Conservation (phyloP, 2,329 filamentous ascomycete species). For the Epichloe gansuensis region DNA sequence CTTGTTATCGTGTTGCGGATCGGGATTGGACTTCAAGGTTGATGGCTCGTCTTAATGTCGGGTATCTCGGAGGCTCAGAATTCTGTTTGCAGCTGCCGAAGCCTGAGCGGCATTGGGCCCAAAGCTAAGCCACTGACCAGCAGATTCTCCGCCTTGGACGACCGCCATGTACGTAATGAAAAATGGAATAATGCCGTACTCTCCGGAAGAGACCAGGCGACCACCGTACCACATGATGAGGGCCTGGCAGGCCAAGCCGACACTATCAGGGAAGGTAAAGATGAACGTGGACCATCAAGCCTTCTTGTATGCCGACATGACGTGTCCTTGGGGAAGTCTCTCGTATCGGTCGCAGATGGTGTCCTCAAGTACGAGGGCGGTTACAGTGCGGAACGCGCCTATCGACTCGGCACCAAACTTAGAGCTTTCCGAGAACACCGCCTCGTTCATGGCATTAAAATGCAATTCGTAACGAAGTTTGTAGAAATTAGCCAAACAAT, state of each 20-base stretch:
- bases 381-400: conserved; percentile 27
- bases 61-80: conserved; percentile 32
- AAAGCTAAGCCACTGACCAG: conserved; percentile 30
- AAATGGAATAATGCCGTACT: conserved; percentile 40
- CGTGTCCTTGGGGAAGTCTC: too few relatives aligned
- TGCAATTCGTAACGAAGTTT: too few relatives aligned
- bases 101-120: conserved; percentile 31
- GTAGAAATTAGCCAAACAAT: conserved; percentile 15
- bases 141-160: conserved; percentile 31
- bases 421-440: conserved; percentile 25
- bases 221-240: conserved; percentile 16
- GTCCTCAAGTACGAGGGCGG: conserved; percentile 28
- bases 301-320: too few relatives aligned
- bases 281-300: too few relatives aligned
- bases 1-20: too few relatives aligned
- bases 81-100: conserved; percentile 36
- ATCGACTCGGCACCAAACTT: conserved; percentile 30
- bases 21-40: too few relatives aligned
- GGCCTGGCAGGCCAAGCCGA: too few relatives aligned
- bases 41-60: too few relatives aligned
- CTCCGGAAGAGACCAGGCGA: conserved; percentile 24
- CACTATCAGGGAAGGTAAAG: too few relatives aligned
- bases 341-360: too few relatives aligned
- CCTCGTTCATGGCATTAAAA: conserved; percentile 13
- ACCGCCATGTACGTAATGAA: conserved; percentile 40